phyloP scores from a whole-genome alignment of 345 rosid species.

The Dipteronia sinensis region DNA sequence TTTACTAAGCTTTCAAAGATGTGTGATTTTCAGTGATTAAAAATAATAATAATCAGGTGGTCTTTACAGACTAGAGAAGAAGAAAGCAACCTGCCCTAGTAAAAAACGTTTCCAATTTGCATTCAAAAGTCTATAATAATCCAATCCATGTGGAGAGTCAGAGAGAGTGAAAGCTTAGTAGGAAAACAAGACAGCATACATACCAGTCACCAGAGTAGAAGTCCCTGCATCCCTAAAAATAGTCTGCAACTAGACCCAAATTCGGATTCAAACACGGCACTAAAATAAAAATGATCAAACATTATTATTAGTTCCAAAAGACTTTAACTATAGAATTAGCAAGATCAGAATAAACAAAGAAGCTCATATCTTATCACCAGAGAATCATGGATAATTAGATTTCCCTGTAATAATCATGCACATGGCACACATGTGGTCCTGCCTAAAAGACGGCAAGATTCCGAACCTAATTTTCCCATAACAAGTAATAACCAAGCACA shows the following conservation, averaged over 20 bases:
- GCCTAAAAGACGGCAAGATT: not conserved
- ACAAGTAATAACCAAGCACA: not conserved
- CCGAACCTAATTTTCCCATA: not conserved
- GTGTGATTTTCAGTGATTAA: not conserved
- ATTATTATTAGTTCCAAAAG: not conserved
- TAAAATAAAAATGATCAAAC: not conserved
- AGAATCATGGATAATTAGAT: not conserved
- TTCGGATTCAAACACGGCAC: conserved; percentile 1
- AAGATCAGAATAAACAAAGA: not conserved
- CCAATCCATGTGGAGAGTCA: not conserved
- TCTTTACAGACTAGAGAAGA: not conserved
- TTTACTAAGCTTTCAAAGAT: not conserved
- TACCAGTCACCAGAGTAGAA: not conserved
- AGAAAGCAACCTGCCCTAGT: conserved; percentile 23
- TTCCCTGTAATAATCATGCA: not conserved
- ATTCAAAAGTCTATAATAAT: not conserved
- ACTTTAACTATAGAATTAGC: not conserved
- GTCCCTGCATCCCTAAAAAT: not conserved
- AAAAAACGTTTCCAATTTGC: conserved; percentile 10
- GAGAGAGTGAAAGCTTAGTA: not conserved
- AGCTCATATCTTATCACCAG: not conserved
- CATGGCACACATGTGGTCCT: not conserved
- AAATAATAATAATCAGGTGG: not conserved
- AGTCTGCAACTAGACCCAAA: not conserved
- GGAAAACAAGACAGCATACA: not conserved